phyloP scores from a whole-genome alignment of 768 basidiomycete genomes.

The Pisolithus microcarpus region DNA sequence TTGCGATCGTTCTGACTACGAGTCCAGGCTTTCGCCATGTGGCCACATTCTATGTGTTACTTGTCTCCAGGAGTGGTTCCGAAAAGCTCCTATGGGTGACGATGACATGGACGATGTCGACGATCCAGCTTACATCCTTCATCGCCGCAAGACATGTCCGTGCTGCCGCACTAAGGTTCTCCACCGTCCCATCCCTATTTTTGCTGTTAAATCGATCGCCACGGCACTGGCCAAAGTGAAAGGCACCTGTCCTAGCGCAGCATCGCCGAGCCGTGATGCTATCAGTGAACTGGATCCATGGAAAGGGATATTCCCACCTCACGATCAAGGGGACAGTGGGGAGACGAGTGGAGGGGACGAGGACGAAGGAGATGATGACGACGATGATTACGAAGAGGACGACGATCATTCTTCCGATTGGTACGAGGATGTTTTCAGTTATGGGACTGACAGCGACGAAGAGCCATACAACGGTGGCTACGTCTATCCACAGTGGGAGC shows the following conservation, averaged over 20 bases:
- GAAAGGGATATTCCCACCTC: conserved; percentile 57
- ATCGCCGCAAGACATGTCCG: conserved; percentile 65
- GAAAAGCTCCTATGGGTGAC: conserved; percentile 48
- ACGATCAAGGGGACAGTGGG: conserved; percentile 29
- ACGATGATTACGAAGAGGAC: not conserved
- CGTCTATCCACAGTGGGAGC: conserved; percentile 49
- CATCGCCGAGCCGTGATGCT: conserved; percentile 16
- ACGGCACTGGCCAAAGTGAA: conserved; percentile 43
- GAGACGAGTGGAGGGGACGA: conserved; percentile 20
- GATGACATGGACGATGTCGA: conserved; percentile 39
- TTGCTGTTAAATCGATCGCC: conserved; percentile 56
- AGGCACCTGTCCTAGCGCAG: conserved; percentile 12
- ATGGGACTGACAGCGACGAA: conserved; percentile 29
- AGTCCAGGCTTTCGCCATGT: conserved; percentile 58
- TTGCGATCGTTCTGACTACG: not conserved
- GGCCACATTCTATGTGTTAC: conserved; percentile 69
- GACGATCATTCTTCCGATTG: conserved; percentile 16
- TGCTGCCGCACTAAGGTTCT: conserved; percentile 55
- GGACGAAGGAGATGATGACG: conserved; percentile 21
- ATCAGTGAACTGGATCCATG: conserved; percentile 52
- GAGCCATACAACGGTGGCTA: conserved; percentile 36
- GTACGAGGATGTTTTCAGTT: conserved; percentile 30
- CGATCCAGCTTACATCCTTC: conserved; percentile 40
- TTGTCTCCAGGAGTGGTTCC: conserved; percentile 76
- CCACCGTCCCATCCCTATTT: conserved; percentile 60